Percentiles rank a stretch among this genome's conserved stretches.
Evolutionary conservation across 352 stramenopile species (phyloP).

Genomic region (Globisporangium parvum): DNA sequence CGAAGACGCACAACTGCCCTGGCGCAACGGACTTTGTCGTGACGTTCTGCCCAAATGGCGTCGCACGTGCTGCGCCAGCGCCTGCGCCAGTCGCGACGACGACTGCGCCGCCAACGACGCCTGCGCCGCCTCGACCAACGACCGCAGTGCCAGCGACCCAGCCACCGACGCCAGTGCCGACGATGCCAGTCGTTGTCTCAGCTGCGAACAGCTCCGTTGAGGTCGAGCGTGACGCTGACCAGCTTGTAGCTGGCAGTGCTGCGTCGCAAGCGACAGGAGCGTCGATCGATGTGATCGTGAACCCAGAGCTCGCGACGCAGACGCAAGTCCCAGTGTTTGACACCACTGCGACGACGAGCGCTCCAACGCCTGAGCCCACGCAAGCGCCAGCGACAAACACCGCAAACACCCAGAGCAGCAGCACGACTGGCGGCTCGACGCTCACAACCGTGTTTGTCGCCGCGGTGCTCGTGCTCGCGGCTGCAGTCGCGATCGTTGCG

Average conservation of each 20-base stretch:
- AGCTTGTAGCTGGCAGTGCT: neutral
- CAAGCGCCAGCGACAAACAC: neutral
- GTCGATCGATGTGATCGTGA: neutral
- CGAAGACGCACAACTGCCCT: conserved; percentile 37
- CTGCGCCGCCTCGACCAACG: conserved; percentile 4
- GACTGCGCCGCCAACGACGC: conserved; percentile 9
- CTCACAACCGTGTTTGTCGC: conserved; percentile 11
- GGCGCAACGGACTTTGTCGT: conserved; percentile 23
- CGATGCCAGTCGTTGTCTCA: neutral
- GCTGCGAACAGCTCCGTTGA: neutral
- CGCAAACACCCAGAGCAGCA: conserved; percentile 5
- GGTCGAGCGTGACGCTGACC: conserved; percentile 4
- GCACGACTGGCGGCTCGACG: neutral
- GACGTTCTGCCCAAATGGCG: conserved; percentile 31
- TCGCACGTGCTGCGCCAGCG: neutral
- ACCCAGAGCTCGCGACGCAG: neutral
- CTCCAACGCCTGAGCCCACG: neutral
- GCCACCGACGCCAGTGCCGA: neutral
- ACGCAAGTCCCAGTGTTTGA: neutral
- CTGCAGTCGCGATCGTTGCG: conserved; percentile 13
- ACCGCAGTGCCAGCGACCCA: conserved; percentile 8
- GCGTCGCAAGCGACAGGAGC: neutral
- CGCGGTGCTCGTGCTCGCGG: conserved; percentile 13
- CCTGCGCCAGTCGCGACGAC: no score
- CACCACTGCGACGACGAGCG: neutral